Base-by-base conservation (phyloP, 2,329 filamentous ascomycete species). In the Beauveria rudraprayagi region DNA sequence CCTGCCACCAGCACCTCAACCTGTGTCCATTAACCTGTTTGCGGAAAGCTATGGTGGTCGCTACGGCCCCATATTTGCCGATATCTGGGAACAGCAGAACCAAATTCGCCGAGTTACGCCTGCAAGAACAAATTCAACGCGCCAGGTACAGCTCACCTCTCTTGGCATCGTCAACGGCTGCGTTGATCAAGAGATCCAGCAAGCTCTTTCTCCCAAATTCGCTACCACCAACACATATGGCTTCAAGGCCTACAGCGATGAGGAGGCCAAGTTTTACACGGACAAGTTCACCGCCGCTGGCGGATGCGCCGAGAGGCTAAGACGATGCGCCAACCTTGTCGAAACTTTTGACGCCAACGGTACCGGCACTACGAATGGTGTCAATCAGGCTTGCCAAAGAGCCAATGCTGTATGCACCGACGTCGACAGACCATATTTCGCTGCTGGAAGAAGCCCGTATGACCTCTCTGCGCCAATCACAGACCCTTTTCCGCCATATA, bases 91-190 rank as follows among this genome's bases (percentile, higher is more conserved):
- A 66, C 70, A 82, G 61, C 86, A 91, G 72, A 91, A 91, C 65
- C 70, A 75, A 19, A 76, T 76, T 57, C 80, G 82, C 16, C 68
- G 71, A n/a, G 80, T 77, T 60, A 81, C 84, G 3, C 71, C 77
- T 1, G 62, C 83, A 1, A 70, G 79, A 9, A 71, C 69, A 19
- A 80, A 80, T 63, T 76, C 73, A 41, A 85, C 83, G 2, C 72
- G 87, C 11, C 79, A 83, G 34, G 82, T 89, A 54, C 80, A 82
- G 59, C 76, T 91, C 9, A 76, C 75, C 16, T 83, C 87, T 0
- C 72, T 91, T 0, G 87, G 88, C 24, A 88, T 92, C 62, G 76
- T 90, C 62, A 90, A 91, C 70, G 88, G 87, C 14, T 83, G 87
- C 65, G 76, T 91, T 41, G 89, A 92, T 67, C 78, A 82, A 65